A percentile compares a stretch with the other conserved stretches of the same genome.
Conservation (phyloP, 2,329 filamentous ascomycete species). For the Xylariaceae sp. region DNA sequence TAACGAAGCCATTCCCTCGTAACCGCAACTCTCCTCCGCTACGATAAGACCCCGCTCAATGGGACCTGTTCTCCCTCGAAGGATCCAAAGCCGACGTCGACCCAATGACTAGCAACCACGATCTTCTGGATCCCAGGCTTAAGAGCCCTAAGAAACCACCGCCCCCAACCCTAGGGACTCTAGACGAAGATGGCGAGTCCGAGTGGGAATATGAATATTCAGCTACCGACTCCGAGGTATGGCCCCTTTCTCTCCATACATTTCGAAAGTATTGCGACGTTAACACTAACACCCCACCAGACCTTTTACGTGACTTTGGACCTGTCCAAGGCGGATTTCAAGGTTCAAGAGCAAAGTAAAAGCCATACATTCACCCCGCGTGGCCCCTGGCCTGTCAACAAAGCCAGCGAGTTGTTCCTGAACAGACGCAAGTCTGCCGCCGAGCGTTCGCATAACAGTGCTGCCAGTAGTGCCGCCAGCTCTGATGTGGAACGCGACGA, state of each 20-base stretch:
- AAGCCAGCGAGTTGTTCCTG: slow-evolving; percentile 26
- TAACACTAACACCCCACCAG: slow-evolving; percentile 35
- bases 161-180: neutral
- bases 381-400: slow-evolving; percentile 46
- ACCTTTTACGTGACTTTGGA: slow-evolving; percentile 63
- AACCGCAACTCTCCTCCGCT: neutral
- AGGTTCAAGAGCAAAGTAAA: slow-evolving; percentile 40
- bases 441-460: slow-evolving; percentile 9
- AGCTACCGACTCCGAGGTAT: slow-evolving; percentile 57
- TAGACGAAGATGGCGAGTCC: slow-evolving; percentile 47
- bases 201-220: slow-evolving; percentile 69
- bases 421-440: slow-evolving; percentile 20
- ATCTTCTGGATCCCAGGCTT: slow-evolving; percentile 20
- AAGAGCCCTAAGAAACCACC: slow-evolving; percentile 12
- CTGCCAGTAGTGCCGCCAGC: slow-evolving; percentile 15
- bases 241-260: neutral
- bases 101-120: slow-evolving; percentile 28
- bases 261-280: neutral
- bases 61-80: slow-evolving; percentile 13
- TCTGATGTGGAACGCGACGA: slow-evolving; percentile 24
- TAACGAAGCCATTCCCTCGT: neutral
- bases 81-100: slow-evolving; percentile 20
- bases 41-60: slow-evolving; percentile 18
- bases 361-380: slow-evolving; percentile 32
- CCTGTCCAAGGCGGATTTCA: slow-evolving; percentile 57